Evolutionary conservation across 176 grass and related monocot genomes (phyloP), one percentile per base, ranked within the genome.

Genomic region (Rhynchospora breviuscula): DNA sequence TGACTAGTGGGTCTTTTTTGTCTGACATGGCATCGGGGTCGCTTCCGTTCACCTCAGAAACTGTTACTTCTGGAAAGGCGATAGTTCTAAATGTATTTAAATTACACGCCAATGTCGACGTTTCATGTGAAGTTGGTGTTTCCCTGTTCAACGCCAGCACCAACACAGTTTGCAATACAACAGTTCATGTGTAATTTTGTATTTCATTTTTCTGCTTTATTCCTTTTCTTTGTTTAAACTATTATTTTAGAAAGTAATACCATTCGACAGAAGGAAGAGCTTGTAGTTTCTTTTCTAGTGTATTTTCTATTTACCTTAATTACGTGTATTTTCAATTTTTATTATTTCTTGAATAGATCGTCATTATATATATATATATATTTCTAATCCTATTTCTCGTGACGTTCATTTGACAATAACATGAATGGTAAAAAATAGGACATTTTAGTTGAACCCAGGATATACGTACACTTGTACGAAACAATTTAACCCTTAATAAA

Each of bases 1-100:
- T 64, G 40, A 79, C 65, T 33, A 88, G 2, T 91, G 69, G 53
- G 51, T 69, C 77, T 58, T 94, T 98, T 76, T 74, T 84, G 15
- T 1, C 17, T 8, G 92, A 98, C 65, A 64, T 70, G 6, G 67
- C 67, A 2, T 72, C 82, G 4, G 84, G 84, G 48, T 57, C 46
- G 13, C 19, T 89, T 67, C 47, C 14, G 8, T 74, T 89, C 45
- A 64, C 59, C 52, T 81, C 69, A 29, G 74, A 63, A 44, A 78
- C 88, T 19, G 79, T 21, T 10, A 31, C 85, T 13, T 21, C 44
- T 1, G 84, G 88, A 19, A 86, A 83, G 69, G 70, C 79, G n/a
- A 82, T 47, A 7, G 48, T 79, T 18, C 33, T 83, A 57, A 48
- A 72, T 26, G 47, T 63, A 15, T 89, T 86, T 52, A 62, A 76